Base-by-base conservation (phyloP, 352 stramenopile species). In the Globisporangium recalcitrans region DNA sequence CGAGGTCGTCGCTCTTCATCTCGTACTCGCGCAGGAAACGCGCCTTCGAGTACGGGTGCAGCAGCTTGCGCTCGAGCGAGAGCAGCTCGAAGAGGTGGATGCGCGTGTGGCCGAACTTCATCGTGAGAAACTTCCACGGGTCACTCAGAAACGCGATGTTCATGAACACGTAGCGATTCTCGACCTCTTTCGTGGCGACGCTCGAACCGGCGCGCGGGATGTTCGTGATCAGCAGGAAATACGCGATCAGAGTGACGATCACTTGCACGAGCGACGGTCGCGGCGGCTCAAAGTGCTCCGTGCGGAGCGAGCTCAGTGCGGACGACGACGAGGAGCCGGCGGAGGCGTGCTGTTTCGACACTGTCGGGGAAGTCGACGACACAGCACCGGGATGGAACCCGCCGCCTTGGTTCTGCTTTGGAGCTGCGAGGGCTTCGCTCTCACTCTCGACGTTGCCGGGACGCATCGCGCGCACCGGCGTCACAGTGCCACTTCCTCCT, bases 91-190 rank as follows among this genome's bases (percentile, higher is more conserved):
- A 74, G 55, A 85, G 62, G 54, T 85, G 71, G 38, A 85, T 74
- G 38, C 72, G 75, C 55, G 75, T 76, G 55, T 72, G 71, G 7
- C 73, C 73, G 54, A 85, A 67, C 53, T 80, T 80, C 60, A 85
- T 60, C 4, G 75, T 67, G 11, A 80, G 52, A 40, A 77, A 76
- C 65, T 80, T 82, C 75, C 73, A 85, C 53, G 73, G 75, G 51
- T 85, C 71, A 29, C 73, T 82, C 52, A 85, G 51, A 48, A 85
- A 85, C 44, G 74, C 73, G 47, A 85, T 58, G 62, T 85, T 85
- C 75, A 85, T 85, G 34, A 85, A 67, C 71, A 85, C 75, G 19
- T 69, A 70, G 34, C 77, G 71, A 27, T 60, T 68, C 26, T 73
- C 58, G 1, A 70, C 63, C 21, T 65, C 63, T 22, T 53, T 55